Base-by-base conservation (phyloP, 1,284 basidiomycete genomes). In the Leccinum proximum region DNA sequence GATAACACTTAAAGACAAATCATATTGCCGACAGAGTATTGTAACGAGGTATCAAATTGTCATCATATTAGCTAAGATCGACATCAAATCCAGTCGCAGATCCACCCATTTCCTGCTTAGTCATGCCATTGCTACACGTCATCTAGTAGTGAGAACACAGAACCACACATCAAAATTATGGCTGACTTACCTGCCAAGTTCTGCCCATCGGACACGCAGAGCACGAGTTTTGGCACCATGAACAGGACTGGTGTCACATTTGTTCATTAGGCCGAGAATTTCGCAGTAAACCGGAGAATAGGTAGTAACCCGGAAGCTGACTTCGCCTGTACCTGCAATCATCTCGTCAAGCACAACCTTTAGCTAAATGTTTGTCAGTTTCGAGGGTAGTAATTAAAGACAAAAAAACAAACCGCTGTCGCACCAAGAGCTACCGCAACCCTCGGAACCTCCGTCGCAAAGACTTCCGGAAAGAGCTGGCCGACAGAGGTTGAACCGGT, bases 281-380 rank as follows among this genome's bases (percentile, higher is more conserved):
- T 61, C 53, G 0, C 4, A n/a, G 9, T 58, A 61, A 5, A 58
- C 45, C 0, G n/a, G 40, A 1, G 22, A 57, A 30, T 61, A 61
- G 2, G 14, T 45, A 14, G 13, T 16, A 1, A 63, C 48, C 11
- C 22, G 6, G 9, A 65, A 64, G 35, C 45, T 56, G 8, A 64
- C 63, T n/a, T 64, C 59, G 2, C 40, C 40, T 11, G 33, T 4
- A 26, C 40, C 33, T 3, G 33, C 18, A 3, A 48, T 37, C 5
- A 59, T 5, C 14, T 64, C 30, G n/a, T 64, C 57, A 0, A 64
- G 61, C 1, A 35, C 61, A 9, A 64, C 56, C 7, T 64, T 65
- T 6, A 65, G 22, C 58, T 63, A 16, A 2, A 26, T 3, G 14
- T 56, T 33, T 13, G 18, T 50, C 48, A 48, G 45, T 18, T 48